Base-by-base conservation (phyloP, 2,329 filamentous ascomycete genomes). In the Hypomyces perniciosus region DNA sequence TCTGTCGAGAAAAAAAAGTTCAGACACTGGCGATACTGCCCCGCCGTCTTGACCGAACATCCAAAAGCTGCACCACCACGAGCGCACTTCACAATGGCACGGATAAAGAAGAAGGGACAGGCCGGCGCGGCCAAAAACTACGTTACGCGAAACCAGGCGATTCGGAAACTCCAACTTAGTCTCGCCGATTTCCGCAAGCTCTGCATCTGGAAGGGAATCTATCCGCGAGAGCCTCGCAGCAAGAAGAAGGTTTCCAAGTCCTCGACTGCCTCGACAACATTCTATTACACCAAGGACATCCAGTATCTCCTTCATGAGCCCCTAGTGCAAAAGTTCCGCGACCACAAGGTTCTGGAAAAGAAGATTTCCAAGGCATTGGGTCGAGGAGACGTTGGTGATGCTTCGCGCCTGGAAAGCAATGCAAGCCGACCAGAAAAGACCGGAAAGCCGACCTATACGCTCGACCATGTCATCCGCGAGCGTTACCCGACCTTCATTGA, bases 151-250 rank as follows among this genome's bases (percentile, higher is more conserved):
- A 96, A 92, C 39, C 90, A 96, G 76, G 93, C 93, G 42, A 90
- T 99, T 63, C 90, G 91, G 71, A 99, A 97, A 76, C 85, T 99
- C 56, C 93, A 99, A 74, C 88, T 99, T 72, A 96, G 88, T 65
- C 83, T 99, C 51, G 90, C 91, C 60, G 93, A 99, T 74, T 99
- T 99, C 75, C 86, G 93, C 73, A 87, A 95, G 74, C 80, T 99
- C 68, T 99, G 93, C 76, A 99, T 99, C 71, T 99, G 96, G 86
- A 97, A 97, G 78, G 93, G 91, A 63, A 97, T 99, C 69, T 99
- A 96, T 73, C 93, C 93, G 59, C 88, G 93, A 65, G 93, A 99
- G 77, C 93, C 93, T 57, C 84, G 93, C 66, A 96, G 87, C 76
- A 92, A 90, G 78, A 96, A 95, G 78, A 96, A 96, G 81, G 93